Evolutionary conservation across 139 green algal genomes (phyloP), one percentile per base, ranked within the genome.

Genomic region (Deuterostichococcus epilithicus): DNA sequence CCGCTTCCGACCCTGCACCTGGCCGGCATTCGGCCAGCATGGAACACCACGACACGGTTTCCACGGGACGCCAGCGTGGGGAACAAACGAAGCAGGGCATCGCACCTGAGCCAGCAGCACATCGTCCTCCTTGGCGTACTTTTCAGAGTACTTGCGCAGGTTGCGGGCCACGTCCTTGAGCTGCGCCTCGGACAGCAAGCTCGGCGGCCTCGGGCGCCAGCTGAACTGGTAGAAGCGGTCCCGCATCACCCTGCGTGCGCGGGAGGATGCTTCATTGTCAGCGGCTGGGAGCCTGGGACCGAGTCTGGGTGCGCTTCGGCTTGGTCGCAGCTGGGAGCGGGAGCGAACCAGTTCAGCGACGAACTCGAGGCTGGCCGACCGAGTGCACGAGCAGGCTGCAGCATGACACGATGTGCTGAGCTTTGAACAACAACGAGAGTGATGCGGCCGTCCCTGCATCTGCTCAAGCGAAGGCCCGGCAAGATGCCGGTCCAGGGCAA

Each of bases 41-140:
- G 47, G 25, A 0, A 30, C 2, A 65, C 18, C 4, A 23, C 28
- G 63, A 15, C 23, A 69, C 25, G 6, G 63, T 30, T 8, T 34
- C 23, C 23, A 69, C 23, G 63, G 6, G 8, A 15, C 63, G 45
- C 13, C 45, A 13, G 15, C 18, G 15, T 60, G 45, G 15, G 45
- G 13, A 60, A 18, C 45, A 26, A 60, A 60, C 45, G 22, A 66
- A 66, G 15, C 34, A 60, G 10, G 36, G 52, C 38, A 1, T 39
- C 76, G 15, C 78, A 89, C 83, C 82, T 90, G 78, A 63, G 82
- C 79, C 58, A 94, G 80, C 37, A 97, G 79, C 30, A 84, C 85
- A 85, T 97, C 92, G 83, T 98, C 94, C 82, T 97, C 90, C 87
- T 97, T 92, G 65, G 98, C 93, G 84, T 96, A 98, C 52, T 82